A percentile compares a stretch with the other conserved stretches of the same genome.
phyloP scores from a whole-genome alignment of 257 asterid species.

The Eustoma russellianum region DNA sequence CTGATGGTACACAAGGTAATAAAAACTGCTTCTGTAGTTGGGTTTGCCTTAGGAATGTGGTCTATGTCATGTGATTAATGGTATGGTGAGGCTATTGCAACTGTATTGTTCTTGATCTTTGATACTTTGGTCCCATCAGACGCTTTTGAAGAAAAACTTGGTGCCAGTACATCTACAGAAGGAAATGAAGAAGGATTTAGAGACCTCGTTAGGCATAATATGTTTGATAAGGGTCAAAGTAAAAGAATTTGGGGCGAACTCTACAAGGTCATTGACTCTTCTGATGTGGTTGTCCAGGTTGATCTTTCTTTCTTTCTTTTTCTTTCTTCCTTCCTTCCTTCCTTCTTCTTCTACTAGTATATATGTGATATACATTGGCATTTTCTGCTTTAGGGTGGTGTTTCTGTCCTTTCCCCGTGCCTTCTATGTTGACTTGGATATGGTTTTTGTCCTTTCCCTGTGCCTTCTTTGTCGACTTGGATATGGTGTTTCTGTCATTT shows the following conservation, averaged over 20 bases:
- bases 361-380: too few relatives aligned
- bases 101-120: not conserved
- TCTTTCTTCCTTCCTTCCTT: not conserved
- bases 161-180: constrained; percentile 48
- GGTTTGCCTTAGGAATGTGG: too few relatives aligned
- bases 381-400: too few relatives aligned
- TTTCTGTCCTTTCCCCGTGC: too few relatives aligned
- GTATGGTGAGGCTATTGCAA: not conserved
- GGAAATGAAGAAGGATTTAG: constrained; percentile 75
- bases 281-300: constrained; percentile 96
- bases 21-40: constrained; percentile 8
- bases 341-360: too few relatives aligned
- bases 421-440: too few relatives aligned
- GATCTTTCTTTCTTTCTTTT: not conserved
- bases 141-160: constrained; percentile 70
- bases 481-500: too few relatives aligned
- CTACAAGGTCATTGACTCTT: constrained; percentile 94
- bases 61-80: not conserved
- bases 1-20: constrained; percentile 86
- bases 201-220: constrained; percentile 80
- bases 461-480: too few relatives aligned
- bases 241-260: constrained; percentile 99
- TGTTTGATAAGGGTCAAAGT: constrained; percentile 98
- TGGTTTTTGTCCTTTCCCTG: too few relatives aligned
- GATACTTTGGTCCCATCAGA: constrained; percentile 26